Evolutionary conservation across 1,284 basidiomycete species (phyloP).

Genomic region (Marasmius tenuissimus): DNA sequence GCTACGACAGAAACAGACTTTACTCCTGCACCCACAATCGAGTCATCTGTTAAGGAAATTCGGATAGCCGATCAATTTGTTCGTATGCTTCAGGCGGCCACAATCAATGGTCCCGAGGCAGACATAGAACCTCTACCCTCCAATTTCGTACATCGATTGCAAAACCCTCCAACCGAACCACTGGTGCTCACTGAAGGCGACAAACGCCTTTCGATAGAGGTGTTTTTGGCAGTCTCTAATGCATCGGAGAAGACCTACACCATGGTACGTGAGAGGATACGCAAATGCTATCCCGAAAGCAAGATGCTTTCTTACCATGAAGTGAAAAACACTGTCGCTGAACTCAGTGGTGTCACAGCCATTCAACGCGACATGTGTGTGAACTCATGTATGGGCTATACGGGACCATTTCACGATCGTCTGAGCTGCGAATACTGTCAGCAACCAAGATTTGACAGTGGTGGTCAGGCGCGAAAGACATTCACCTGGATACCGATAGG

Average conservation of each 20-base stretch:
- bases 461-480: constrained; percentile 6
- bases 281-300: constrained; percentile 14
- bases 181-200: background rate
- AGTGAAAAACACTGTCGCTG: constrained; percentile 19
- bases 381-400: constrained; percentile 26
- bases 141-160: background rate
- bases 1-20: background rate
- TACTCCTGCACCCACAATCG: background rate
- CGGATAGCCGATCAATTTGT: background rate
- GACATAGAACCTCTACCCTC: background rate
- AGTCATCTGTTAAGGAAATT: background rate
- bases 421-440: constrained; percentile 22
- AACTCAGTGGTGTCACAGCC: constrained; percentile 23
- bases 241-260: constrained; percentile 24
- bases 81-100: background rate
- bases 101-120: background rate
- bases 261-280: constrained; percentile 11
- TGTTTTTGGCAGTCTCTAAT: constrained; percentile 23
- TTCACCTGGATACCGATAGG: constrained; percentile 21
- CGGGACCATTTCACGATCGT: constrained; percentile 21
- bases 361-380: constrained; percentile 30
- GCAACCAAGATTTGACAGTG: constrained; percentile 20
- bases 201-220: constrained; percentile 18
- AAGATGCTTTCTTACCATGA: constrained; percentile 23
- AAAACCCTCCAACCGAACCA: background rate